A percentile compares a stretch with the other conserved stretches of the same genome.
phyloP scores from a whole-genome alignment of 805 yeast species.

The Barnettozyma populi region DNA sequence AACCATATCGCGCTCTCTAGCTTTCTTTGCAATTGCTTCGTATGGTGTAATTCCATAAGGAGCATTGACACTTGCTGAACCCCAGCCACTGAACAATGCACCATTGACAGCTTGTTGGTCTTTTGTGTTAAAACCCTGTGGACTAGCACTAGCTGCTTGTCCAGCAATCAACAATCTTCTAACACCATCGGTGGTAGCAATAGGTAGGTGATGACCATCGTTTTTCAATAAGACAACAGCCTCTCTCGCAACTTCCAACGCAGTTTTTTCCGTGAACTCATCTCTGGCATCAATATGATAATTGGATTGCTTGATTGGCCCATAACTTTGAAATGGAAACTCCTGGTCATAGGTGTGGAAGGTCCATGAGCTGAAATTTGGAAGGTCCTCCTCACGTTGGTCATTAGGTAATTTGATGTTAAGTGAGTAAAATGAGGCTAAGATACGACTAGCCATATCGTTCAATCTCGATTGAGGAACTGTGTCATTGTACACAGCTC shows the following conservation, averaged over 20 bases:
- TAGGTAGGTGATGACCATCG: constrained; percentile 46
- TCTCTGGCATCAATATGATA: constrained; percentile 51
- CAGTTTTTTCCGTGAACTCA: constrained; percentile 41
- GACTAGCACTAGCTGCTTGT: constrained; percentile 44
- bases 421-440: constrained; percentile 50
- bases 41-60: constrained; percentile 55
- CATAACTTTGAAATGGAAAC: constrained; percentile 47
- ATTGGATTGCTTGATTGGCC: constrained; percentile 49
- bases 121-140: constrained; percentile 47
- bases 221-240: constrained; percentile 53
- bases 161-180: constrained; percentile 44
- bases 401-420: constrained; percentile 32
- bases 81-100: constrained; percentile 56
- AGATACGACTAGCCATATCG: constrained; percentile 57
- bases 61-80: constrained; percentile 53
- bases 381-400: constrained; percentile 36
- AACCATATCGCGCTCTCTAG: constrained; percentile 39
- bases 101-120: constrained; percentile 52
- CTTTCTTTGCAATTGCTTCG: constrained; percentile 47
- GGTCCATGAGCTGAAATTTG: constrained; percentile 58
- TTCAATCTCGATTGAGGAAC: constrained; percentile 46
- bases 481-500: constrained; percentile 51
- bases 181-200: constrained; percentile 37
- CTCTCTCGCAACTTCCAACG: constrained; percentile 51
- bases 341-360: constrained; percentile 48